A percentile compares a stretch with the other conserved stretches of the same genome.
Evolutionary conservation across 768 basidiomycete species (phyloP).

Genomic region (Russula sp.): DNA sequence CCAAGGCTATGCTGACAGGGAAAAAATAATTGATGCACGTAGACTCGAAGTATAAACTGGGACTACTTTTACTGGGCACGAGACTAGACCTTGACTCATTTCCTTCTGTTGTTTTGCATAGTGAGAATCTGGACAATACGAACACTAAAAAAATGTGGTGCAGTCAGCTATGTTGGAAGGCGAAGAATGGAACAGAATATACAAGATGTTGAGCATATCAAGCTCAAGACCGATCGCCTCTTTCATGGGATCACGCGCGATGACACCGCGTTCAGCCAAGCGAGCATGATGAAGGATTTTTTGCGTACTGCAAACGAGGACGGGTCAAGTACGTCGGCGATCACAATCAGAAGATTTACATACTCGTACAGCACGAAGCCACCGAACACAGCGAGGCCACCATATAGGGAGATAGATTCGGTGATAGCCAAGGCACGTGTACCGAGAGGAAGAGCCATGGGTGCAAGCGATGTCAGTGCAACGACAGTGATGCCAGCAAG

Average conservation of each 20-base stretch:
- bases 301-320: conserved; percentile 57
- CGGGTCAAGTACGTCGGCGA: background rate
- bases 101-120: conserved; percentile 61
- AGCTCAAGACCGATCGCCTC: conserved; percentile 78
- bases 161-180: conserved; percentile 23
- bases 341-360: conserved; percentile 30
- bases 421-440: conserved; percentile 70
- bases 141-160: conserved; percentile 45
- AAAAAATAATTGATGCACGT: background rate
- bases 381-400: conserved; percentile 83
- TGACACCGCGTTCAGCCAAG: conserved; percentile 62
- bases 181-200: conserved; percentile 32
- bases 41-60: background rate
- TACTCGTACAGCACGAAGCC: conserved; percentile 88
- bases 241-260: conserved; percentile 69
- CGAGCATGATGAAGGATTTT: conserved; percentile 79
- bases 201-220: conserved; percentile 91
- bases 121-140: conserved; percentile 77
- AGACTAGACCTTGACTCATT: conserved; percentile 34
- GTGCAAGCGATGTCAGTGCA: conserved; percentile 80
- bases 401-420: conserved; percentile 80
- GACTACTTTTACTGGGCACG: background rate
- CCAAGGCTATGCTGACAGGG: background rate
- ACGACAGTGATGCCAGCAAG: conserved; percentile 88
- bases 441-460: conserved; percentile 84